Evolutionary conservation across 140 eudicot species (phyloP).

Genomic region (Ambrosia hybrid): DNA sequence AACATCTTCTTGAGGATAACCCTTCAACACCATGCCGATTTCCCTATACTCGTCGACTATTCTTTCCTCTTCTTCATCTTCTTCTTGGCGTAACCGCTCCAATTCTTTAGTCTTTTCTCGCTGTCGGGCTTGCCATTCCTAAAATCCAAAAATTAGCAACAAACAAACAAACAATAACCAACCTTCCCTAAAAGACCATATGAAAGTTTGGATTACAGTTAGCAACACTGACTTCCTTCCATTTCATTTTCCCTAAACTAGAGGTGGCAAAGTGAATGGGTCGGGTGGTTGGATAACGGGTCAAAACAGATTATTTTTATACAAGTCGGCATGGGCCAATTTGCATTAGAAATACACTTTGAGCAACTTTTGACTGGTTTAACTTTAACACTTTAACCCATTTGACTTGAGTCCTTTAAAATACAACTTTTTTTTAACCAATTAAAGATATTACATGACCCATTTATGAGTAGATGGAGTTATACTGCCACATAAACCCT

Average conservation of each 20-base stretch:
- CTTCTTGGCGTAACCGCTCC: constrained; percentile 64
- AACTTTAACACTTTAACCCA: no score
- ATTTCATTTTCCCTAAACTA: background rate
- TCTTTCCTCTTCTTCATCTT: constrained; percentile 90
- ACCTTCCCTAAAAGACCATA: background rate
- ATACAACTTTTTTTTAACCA: background rate
- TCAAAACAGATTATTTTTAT: background rate
- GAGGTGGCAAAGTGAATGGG: background rate
- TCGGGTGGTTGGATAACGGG: background rate
- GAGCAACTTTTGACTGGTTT: background rate
- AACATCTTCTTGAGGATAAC: constrained; percentile 81
- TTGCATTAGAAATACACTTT: background rate
- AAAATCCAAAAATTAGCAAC: background rate
- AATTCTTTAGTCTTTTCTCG: constrained; percentile 84
- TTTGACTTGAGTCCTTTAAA: background rate
- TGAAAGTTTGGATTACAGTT: background rate
- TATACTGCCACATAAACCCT: background rate
- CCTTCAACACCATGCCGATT: constrained; percentile 60
- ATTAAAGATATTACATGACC: background rate
- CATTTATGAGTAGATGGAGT: background rate
- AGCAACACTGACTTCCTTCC: background rate
- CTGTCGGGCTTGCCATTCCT: constrained; percentile 98
- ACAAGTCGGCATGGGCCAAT: background rate
- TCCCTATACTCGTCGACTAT: constrained; percentile 79
- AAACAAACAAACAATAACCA: constrained; percentile 5